Evolutionary conservation across 176 grass and related monocot genomes (phyloP).

Genomic region (Elymus sibiricus): DNA sequence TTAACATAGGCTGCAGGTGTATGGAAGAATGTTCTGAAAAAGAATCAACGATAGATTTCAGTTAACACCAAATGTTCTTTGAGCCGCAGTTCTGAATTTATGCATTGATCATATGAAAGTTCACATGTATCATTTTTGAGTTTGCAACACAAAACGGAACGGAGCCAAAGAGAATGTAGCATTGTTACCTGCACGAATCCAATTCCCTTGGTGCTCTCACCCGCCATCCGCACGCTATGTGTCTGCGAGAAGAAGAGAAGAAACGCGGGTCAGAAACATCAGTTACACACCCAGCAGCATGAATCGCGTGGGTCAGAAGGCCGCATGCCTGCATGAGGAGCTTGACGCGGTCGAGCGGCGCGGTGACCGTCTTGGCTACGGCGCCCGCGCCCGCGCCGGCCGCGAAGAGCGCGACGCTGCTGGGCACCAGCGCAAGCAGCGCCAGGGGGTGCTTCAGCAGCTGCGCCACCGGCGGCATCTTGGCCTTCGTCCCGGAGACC

Average conservation of each 20-base stretch:
- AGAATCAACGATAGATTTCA: neutral
- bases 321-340: conserved; percentile 80
- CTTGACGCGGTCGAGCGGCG: conserved; percentile 95
- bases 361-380: conserved; percentile 77
- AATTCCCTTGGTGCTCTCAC: conserved; percentile 51
- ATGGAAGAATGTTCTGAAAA: neutral
- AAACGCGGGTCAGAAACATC: neutral
- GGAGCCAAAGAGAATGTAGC: neutral
- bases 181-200: conserved; percentile 70
- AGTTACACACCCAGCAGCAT: neutral
- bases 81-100: neutral
- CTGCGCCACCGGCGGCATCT: conserved; percentile 48
- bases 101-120: neutral
- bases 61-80: neutral
- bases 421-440: conserved; percentile 72
- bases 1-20: neutral
- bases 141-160: neutral
- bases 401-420: conserved; percentile 73
- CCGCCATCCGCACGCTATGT: conserved; percentile 59
- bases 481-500: neutral
- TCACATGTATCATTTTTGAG: neutral
- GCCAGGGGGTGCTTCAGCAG: conserved; percentile 74
- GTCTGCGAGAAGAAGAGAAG: conserved; percentile 36
- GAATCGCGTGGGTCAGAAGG: neutral
- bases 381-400: conserved; percentile 76